A percentile compares a stretch with the other conserved stretches of the same genome.
Conservation (phyloP, 2,329 filamentous ascomycete genomes). For the Rhynchosporium agropyri region DNA sequence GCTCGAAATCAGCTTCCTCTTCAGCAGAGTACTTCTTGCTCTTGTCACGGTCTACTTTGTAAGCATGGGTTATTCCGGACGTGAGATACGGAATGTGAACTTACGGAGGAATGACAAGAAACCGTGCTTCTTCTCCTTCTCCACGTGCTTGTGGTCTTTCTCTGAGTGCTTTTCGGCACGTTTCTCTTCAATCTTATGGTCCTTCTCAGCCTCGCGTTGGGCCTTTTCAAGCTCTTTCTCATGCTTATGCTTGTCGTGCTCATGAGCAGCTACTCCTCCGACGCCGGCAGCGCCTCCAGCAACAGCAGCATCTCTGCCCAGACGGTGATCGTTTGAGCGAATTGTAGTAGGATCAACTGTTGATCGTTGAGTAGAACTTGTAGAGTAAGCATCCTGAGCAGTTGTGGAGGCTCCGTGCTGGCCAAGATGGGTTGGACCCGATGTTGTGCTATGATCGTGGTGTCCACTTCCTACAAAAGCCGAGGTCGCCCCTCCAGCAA, state of each 20-base stretch:
- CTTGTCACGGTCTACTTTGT: conserved; percentile 36
- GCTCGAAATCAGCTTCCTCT: conserved; percentile 37
- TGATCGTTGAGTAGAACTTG: conserved; percentile 10
- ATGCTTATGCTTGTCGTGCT: conserved; percentile 29
- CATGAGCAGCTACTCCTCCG: conserved; percentile 27
- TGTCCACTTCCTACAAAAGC: conserved; percentile 11
- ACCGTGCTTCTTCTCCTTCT: conserved; percentile 29
- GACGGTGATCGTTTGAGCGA: conserved; percentile 26
- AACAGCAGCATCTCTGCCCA: conserved; percentile 28
- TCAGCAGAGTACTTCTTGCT: conserved; percentile 36
- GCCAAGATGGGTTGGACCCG: neutral
- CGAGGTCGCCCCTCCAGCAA: conserved; percentile 14
- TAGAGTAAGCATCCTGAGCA: neutral
- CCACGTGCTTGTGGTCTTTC: conserved; percentile 19
- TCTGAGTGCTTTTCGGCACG: conserved; percentile 21
- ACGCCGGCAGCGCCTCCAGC: conserved; percentile 24
- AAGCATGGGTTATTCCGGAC: neutral
- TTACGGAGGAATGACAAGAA: conserved; percentile 37
- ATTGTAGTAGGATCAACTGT: conserved; percentile 43
- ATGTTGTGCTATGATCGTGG: conserved; percentile 21
- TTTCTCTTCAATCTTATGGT: conserved; percentile 25
- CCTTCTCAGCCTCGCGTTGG: conserved; percentile 26
- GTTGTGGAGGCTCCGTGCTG: conserved; percentile 7
- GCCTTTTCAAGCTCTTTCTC: conserved; percentile 27
- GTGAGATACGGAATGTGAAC: conserved; percentile 9